Conservation (phyloP, 768 basidiomycete species). For the Mycena indigotica region DNA sequence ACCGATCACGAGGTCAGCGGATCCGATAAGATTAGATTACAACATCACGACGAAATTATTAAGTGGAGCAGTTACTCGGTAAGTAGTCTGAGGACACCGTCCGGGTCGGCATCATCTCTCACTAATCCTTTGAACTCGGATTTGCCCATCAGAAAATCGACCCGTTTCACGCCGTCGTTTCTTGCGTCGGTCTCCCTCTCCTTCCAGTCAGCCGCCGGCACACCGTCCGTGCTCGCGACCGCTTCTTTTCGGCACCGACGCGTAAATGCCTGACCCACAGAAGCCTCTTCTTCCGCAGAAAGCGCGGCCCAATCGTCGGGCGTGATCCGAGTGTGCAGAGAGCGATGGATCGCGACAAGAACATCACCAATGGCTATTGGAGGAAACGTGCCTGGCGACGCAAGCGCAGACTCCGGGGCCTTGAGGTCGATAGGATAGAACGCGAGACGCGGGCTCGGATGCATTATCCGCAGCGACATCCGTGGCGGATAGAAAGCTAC, state of each 20-base stretch:
- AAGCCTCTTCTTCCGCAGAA: neutral
- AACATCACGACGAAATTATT: too few species aligned
- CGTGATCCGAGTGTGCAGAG: constrained; percentile 1
- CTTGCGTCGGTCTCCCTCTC: neutral
- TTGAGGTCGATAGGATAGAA: constrained; percentile 44
- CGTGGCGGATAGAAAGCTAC: constrained; percentile 43
- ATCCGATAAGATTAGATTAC: too few species aligned
- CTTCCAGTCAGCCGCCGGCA: neutral
- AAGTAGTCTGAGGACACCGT: neutral
- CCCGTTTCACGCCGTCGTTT: constrained; percentile 3
- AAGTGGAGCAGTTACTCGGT: too few species aligned
- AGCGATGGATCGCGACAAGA: constrained; percentile 4
- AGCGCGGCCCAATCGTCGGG: neutral
- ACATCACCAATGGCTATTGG: constrained; percentile 7
- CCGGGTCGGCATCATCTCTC: neutral
- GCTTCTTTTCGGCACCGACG: constrained; percentile 2
- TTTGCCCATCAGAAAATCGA: constrained; percentile 1
- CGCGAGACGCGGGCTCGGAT: constrained; percentile 40
- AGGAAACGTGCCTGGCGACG: neutral
- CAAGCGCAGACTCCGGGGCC: neutral
- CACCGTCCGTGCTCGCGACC: neutral
- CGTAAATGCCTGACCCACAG: constrained; percentile 3
- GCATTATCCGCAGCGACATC: constrained; percentile 41
- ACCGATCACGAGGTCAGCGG: too few species aligned
- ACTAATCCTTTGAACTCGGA: neutral